These are phyloP conservation scores for Metrosideros polymorpha DNA, from an alignment of 441 rosid genomes.

Conservation along the genomic window DNA sequence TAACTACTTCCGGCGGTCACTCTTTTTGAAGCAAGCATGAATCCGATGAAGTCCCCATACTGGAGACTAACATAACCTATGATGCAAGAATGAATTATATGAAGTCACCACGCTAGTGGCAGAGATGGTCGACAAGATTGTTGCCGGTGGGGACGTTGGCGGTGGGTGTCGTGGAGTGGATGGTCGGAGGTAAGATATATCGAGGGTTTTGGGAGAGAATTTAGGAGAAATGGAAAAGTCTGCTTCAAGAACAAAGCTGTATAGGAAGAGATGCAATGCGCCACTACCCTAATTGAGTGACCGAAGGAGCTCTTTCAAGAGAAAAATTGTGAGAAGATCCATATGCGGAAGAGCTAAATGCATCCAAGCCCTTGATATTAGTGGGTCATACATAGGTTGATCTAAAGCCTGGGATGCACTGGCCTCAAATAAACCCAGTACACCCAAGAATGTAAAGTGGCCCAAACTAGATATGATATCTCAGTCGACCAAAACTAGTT, in stretches of 20 bases:
- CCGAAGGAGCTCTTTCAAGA: background rate
- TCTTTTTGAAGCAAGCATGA: too few species aligned
- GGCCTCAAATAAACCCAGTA: too few species aligned
- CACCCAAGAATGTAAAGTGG: too few species aligned
- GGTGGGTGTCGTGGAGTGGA: background rate
- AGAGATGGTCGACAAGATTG: too few species aligned
- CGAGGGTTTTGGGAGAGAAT: background rate
- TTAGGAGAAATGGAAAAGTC: background rate
- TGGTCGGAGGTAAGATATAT: too few species aligned
- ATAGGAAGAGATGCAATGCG: background rate
- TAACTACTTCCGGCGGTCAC: background rate
- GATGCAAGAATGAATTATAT: background rate
- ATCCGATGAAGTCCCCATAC: background rate
- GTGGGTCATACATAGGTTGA: background rate
- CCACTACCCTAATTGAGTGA: background rate
- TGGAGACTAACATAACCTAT: background rate
- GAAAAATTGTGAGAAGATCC: background rate
- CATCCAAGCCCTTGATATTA: too few species aligned
- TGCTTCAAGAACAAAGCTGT: too few species aligned
- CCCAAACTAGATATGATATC: too few species aligned
- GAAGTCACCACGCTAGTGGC: too few species aligned
- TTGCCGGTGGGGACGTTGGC: background rate
- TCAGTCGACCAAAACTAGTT: too few species aligned
- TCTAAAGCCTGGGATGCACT: too few species aligned
- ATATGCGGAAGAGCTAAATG: background rate